Percentiles rank a stretch among this genome's conserved stretches.
These are phyloP conservation scores for Eucalyptus sideroxylon DNA, from an alignment of 345 rosid species.

Conservation along the genomic window DNA sequence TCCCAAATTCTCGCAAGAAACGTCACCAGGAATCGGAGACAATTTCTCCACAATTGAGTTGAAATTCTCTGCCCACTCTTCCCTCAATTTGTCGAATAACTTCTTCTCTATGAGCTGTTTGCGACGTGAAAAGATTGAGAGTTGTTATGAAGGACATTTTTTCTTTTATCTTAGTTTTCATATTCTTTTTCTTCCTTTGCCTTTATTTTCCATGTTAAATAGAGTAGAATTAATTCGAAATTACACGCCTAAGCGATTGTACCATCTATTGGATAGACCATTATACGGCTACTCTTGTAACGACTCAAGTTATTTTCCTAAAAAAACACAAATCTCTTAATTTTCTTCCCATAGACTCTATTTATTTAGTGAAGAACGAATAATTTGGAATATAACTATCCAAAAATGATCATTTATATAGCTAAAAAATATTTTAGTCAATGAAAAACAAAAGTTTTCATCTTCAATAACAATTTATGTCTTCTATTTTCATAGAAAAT, in stretches of 20 bases:
- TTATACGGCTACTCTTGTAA: background rate
- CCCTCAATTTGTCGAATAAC: slow-evolving; percentile 2
- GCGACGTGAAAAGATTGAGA: background rate
- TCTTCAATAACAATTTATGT: no score
- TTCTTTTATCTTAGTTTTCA: background rate
- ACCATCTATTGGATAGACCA: background rate
- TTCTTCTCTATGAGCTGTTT: background rate
- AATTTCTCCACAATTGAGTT: background rate
- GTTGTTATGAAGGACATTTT: background rate
- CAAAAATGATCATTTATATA: no score
- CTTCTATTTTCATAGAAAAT: no score
- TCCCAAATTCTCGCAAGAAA: slow-evolving; percentile 9
- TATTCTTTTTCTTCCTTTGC: background rate
- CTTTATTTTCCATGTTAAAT: background rate
- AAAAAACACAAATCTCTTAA: no score
- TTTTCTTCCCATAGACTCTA: no score
- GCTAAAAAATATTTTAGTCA: no score
- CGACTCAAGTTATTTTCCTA: background rate
- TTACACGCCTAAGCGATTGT: background rate
- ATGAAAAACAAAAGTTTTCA: no score
- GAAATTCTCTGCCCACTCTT: background rate
- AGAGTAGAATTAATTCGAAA: background rate
- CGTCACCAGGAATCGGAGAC: slow-evolving; percentile 12
- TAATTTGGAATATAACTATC: no score
- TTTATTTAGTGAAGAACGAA: no score